These are phyloP conservation scores for Talaromyces wortmannii DNA, from an alignment of 495 filamentous ascomycete genomes.

Conservation along the genomic window DNA sequence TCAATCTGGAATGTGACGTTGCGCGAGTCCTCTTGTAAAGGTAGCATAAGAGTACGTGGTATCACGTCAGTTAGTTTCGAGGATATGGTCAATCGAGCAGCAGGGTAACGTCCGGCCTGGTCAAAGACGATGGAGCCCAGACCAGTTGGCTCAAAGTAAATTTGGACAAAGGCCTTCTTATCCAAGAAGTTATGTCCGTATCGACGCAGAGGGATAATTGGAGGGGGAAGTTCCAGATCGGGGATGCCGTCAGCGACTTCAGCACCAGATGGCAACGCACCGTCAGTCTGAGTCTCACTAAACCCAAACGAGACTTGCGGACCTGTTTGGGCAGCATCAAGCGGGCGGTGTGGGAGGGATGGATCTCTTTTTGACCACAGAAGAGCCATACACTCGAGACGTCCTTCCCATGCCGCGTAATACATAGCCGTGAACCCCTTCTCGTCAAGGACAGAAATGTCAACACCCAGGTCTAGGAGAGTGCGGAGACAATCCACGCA, in stretches of 20 bases:
- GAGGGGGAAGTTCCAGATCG: slow-evolving; percentile 84
- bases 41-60: slow-evolving; percentile 87
- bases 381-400: slow-evolving; percentile 87
- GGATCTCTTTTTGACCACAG: slow-evolving; percentile 50
- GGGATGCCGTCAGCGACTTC: slow-evolving; percentile 84
- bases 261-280: slow-evolving; percentile 49
- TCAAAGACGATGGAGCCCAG: slow-evolving; percentile 79
- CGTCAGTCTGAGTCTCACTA: slow-evolving; percentile 32
- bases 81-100: slow-evolving; percentile 89
- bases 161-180: slow-evolving; percentile 88
- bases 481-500: slow-evolving; percentile 80
- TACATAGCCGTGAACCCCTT: slow-evolving; percentile 94
- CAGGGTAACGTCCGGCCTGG: slow-evolving; percentile 91
- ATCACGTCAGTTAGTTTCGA: slow-evolving; percentile 94
- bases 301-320: slow-evolving; percentile 21
- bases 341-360: slow-evolving; percentile 17
- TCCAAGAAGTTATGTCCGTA: slow-evolving; percentile 99
- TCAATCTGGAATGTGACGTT: slow-evolving; percentile 94
- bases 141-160: slow-evolving; percentile 70
- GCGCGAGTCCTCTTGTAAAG: slow-evolving; percentile 90
- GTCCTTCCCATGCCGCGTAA: slow-evolving; percentile 97
- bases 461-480: slow-evolving; percentile 67
- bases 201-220: slow-evolving; percentile 87
- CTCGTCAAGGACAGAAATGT: slow-evolving; percentile 74
- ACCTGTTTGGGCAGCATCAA: slow-evolving; percentile 26